A percentile compares a stretch with the other conserved stretches of the same genome.
phyloP scores from a whole-genome alignment of 2,329 filamentous ascomycete genomes.

The Hypoxylon sp. region DNA sequence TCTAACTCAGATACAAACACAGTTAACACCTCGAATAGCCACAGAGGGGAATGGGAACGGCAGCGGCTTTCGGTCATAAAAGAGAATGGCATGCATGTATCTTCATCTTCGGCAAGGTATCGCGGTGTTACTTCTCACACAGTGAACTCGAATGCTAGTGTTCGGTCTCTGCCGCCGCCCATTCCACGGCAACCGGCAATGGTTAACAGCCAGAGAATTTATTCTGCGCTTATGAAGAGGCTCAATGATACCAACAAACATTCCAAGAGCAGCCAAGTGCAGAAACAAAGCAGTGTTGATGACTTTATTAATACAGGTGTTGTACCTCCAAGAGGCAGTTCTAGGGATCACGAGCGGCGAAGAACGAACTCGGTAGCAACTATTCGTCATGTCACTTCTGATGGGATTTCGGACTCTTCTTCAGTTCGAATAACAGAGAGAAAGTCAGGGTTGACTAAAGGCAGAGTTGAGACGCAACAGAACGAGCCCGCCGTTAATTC shows the following conservation, averaged over 20 bases:
- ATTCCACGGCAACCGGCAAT: constrained; percentile 49
- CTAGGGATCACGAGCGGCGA: constrained; percentile 24
- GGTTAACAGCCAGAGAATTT: constrained; percentile 72
- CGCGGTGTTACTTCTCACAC: constrained; percentile 48
- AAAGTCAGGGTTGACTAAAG: not conserved
- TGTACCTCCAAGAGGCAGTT: constrained; percentile 46
- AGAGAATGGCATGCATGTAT: constrained; percentile 65
- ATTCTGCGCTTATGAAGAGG: constrained; percentile 74
- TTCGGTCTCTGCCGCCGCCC: constrained; percentile 29
- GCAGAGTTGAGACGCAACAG: not conserved
- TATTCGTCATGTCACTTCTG: constrained; percentile 49
- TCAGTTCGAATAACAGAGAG: constrained; percentile 27
- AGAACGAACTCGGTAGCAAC: constrained; percentile 38
- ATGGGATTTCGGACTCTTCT: constrained; percentile 44
- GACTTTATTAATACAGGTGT: constrained; percentile 36
- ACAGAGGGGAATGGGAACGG: constrained; percentile 62
- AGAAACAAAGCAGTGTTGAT: constrained; percentile 44
- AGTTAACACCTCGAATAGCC: constrained; percentile 62
- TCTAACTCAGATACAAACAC: constrained; percentile 73
- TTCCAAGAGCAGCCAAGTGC: constrained; percentile 39
- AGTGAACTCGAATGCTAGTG: constrained; percentile 38
- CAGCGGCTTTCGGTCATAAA: constrained; percentile 76
- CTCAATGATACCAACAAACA: constrained; percentile 60
- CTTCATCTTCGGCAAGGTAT: constrained; percentile 58
- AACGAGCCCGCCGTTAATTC: constrained; percentile 5